Base-by-base conservation (phyloP, 2,329 filamentous ascomycete genomes). In the Myotisia sp. region DNA sequence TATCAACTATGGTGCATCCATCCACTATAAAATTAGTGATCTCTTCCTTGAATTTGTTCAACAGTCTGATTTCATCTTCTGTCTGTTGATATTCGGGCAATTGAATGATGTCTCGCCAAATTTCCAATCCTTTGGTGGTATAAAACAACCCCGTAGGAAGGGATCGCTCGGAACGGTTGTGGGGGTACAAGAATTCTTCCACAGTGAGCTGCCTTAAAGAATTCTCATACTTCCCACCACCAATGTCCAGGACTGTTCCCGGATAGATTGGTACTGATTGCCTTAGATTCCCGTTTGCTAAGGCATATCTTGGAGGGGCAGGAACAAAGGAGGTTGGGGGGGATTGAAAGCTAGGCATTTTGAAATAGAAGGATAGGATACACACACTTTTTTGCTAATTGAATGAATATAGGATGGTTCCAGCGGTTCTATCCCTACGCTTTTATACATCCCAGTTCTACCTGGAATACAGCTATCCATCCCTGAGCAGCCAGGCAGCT, bases 221-320 rank as follows among this genome's bases (percentile, higher is more conserved):
- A 9, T 6, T 5, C 19, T 21, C 19, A 9, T 21, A 17, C 6
- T 26, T 24, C 12, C 33, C 18, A 8, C 33, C 33, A 21, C 33
- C 33, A 19, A 35, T 35, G 18, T 35, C 33, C 10, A 35, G 28
- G n/a, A 35, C 33, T 3, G 33, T 29, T 19, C 33, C 52, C 23
- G 17, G 8, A 8, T n/a, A n/a, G n/a, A n/a, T n/a, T n/a, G n/a
- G n/a, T n/a, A n/a, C n/a, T n/a, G n/a, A n/a, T n/a, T n/a, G n/a
- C n/a, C n/a, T n/a, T n/a, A n/a, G n/a, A 24, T 24, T 12, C 22
- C 8, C 12, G 22, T 24, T 9, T 24, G 22, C 8, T 12, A 8
- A 24, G 12, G 22, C 22, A 24, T 24, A 24, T 24, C 12, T 8
- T 24, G 8, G 8, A 24, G 22, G 22, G 12, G 22, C 22, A 24